A percentile compares a stretch with the other conserved stretches of the same genome.
Conservation (phyloP, 2,329 filamentous ascomycete species). For the Ascochyta pisi region DNA sequence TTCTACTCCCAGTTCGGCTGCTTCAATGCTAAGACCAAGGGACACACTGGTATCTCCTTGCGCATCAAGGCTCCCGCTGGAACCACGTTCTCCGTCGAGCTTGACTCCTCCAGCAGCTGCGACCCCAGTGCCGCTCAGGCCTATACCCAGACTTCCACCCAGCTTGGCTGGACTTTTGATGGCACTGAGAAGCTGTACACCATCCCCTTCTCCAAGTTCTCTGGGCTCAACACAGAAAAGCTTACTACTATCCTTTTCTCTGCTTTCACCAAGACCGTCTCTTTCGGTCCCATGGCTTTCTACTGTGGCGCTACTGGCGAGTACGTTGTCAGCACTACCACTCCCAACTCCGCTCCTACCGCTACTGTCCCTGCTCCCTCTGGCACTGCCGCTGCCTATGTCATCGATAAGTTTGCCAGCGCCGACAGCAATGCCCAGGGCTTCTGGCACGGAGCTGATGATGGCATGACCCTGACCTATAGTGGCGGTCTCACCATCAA, state of each 20-base stretch:
- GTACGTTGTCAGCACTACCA: slow-evolving; percentile 56
- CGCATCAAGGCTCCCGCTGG: slow-evolving; percentile 62
- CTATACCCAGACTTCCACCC: slow-evolving; percentile 51
- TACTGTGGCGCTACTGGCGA: slow-evolving; percentile 64
- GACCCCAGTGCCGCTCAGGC: slow-evolving; percentile 48
- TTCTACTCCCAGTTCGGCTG: slow-evolving; percentile 66
- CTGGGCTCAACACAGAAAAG: slow-evolving; percentile 59
- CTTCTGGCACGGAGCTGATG: slow-evolving; percentile 71
- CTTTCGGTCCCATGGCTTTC: slow-evolving; percentile 64
- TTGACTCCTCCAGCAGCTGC: slow-evolving; percentile 58
- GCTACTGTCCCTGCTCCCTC: slow-evolving; percentile 59
- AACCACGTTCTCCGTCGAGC: slow-evolving; percentile 59
- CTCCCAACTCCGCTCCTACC: slow-evolving; percentile 52
- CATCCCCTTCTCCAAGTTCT: slow-evolving; percentile 62
- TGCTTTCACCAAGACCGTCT: slow-evolving; percentile 55
- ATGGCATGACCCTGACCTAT: slow-evolving; percentile 62
- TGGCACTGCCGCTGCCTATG: slow-evolving; percentile 56
- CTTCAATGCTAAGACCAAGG: slow-evolving; percentile 55
- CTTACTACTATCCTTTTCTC: slow-evolving; percentile 61
- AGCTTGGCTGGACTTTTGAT: slow-evolving; percentile 67
- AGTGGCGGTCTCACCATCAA: slow-evolving; percentile 62
- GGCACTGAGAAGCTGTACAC: slow-evolving; percentile 66
- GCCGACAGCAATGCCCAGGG: slow-evolving; percentile 64
- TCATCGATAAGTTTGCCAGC: slow-evolving; percentile 68
- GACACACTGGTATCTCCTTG: slow-evolving; percentile 63